Base-by-base conservation (phyloP, 441 rosid genomes). In the Kokia cookei region DNA sequence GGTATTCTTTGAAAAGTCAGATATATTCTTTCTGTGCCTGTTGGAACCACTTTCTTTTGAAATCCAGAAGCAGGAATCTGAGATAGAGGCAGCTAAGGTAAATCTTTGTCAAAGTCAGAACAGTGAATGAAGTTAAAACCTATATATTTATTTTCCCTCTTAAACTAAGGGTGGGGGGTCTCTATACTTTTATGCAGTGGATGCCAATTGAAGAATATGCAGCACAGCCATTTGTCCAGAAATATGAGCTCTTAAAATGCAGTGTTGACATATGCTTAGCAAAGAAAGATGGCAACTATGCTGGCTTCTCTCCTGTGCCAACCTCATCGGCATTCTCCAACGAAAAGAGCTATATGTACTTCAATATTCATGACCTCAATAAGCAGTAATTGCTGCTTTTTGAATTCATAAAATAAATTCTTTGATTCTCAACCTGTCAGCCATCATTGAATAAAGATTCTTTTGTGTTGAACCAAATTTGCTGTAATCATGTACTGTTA, bases 41-140 rank as follows among this genome's bases (percentile, higher is more conserved):
- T 59, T 59, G 64, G 64, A 59, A 59, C 99, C 98, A 26, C 79
- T 85, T 69, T 89, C 98, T 59, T 83, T 78, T 37, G 89, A 91
- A 55, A 83, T 93, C 76, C 78, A 76, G 84, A 80, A 72, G 82
- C 97, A 93, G 80, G 91, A 89, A 65, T 45, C 87, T 6, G 97
- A 95, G 86, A 82, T 95, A 42, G 92, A 84, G 57, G 97, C 90
- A n/a, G 92, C 96, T 24, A 82, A 84, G 92, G 98, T 91, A 85
- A 81, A 45, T n/a, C 55, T 12, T 66, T 42, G 13, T 7, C 35
- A 54, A 59, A 61, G 7, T 42, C 15, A 63, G 14, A 12, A 40
- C 29, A 55, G 3, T 55, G 14, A 13, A 67, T 17, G 12, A 9
- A 27, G 27, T 58, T 61, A 7, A 32, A 61, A 15, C 9, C 12